Evolutionary conservation across 192 early-diverging fungal genomes (phyloP), one percentile per base, ranked within the genome.

Genomic region (Coemansia sp.): DNA sequence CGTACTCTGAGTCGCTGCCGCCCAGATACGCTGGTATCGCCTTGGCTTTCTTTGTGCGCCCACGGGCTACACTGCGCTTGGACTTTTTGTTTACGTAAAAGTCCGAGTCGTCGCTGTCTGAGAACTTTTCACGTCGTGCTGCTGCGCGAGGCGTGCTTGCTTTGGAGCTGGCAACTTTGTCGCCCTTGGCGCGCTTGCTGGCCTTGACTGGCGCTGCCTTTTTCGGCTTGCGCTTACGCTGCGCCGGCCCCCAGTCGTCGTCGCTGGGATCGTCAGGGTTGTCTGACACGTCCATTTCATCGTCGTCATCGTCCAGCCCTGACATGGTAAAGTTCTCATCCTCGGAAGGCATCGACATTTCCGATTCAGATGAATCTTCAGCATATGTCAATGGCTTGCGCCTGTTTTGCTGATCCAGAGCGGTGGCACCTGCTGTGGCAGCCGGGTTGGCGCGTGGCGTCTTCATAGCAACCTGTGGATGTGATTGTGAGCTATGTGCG

Each of bases 171-270:
- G 24, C 52, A 4, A 21, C n/a, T n/a, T 8, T 12, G 22, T 53
- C 11, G 17, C 77, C 65, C 65, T 79, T 79, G 41, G 68, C 68
- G 24, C 77, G 77, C 66, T 81, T 81, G 65, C 49, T 69, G 54
- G 29, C 53, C 23, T 79, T 70, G 0, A 66, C 21, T 23, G 65
- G 35, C 0, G 58, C 39, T 2, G 65, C 56, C 65, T 74, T 74
- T 51, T 73, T 73, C 14, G 71, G 69, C 69, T 81, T 81, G 69
- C 78, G 78, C 55, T 81, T 81, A 66, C 78, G 78, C 48, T 70
- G 55, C n/a, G 60, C 54, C 19, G 69, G 29, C 10, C 78, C 78
- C 78, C 78, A 81, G 60, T 81, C 66, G 62, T 62, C 78, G 47
- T 81, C 78, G 78, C 78, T 81, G 21, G 78, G 70, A 63, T 80